These are phyloP conservation scores for Solanum aculeatissimum DNA, from an alignment of 305 asterid species.

Conservation along the genomic window DNA sequence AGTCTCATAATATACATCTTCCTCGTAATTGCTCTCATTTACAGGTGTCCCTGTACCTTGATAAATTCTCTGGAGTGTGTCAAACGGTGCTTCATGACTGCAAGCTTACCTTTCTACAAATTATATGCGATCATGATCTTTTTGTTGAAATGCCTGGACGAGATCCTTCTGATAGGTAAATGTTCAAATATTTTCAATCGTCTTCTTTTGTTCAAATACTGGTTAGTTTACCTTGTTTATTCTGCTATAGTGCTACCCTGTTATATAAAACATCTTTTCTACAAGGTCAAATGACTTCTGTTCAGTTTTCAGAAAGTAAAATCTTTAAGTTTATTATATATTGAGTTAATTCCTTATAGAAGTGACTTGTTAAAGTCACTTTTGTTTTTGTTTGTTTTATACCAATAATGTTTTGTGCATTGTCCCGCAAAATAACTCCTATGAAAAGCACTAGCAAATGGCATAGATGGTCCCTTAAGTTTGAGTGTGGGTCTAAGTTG, in stretches of 20 bases:
- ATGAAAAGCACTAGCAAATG: neutral
- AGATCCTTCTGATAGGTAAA: conserved; percentile 98
- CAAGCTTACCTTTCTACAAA: conserved; percentile 92
- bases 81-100: conserved; percentile 93
- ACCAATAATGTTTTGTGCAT: neutral
- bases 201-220: neutral
- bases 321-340: neutral
- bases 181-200: neutral
- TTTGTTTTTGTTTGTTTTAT: neutral
- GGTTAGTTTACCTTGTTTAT: conserved; percentile 4
- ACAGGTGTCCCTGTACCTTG: conserved; percentile 96
- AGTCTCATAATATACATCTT: neutral
- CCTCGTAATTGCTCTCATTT: conserved; percentile 6
- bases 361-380: neutral
- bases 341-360: neutral
- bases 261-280: neutral
- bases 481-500: neutral
- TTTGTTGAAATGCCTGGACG: conserved; percentile 99
- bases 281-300: neutral
- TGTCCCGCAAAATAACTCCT: neutral
- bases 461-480: neutral
- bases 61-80: conserved; percentile 96
- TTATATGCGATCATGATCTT: conserved; percentile 95
- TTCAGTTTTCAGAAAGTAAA: neutral
- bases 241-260: neutral